These are phyloP conservation scores for Trichocladium uniseriatum DNA, from an alignment of 495 filamentous ascomycete genomes.

Conservation along the genomic window DNA sequence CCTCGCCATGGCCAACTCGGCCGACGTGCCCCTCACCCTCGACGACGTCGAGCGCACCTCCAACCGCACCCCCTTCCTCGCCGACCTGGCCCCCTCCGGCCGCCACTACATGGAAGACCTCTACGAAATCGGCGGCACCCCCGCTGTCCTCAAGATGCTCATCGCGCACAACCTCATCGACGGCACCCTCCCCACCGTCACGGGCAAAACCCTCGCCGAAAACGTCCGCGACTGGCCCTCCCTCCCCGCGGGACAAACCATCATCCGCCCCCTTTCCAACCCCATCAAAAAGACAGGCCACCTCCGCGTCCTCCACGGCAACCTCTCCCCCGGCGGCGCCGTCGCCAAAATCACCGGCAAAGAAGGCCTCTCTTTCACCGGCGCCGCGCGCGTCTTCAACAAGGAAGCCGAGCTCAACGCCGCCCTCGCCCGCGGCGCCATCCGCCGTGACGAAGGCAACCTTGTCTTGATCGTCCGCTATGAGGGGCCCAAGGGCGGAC, in stretches of 20 bases:
- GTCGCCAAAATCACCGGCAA: constrained; percentile 98
- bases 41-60: constrained; percentile 85
- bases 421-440: constrained; percentile 60
- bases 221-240: constrained; percentile 78
- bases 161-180: constrained; percentile 75
- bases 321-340: constrained; percentile 82
- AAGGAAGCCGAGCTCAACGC: constrained; percentile 73
- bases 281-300: constrained; percentile 88
- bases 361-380: constrained; percentile 75
- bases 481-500: constrained; percentile 90
- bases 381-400: constrained; percentile 80
- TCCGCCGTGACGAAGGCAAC: constrained; percentile 58
- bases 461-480: constrained; percentile 91
- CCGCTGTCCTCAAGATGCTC: constrained; percentile 84
- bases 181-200: constrained; percentile 81
- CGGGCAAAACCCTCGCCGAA: constrained; percentile 79
- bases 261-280: constrained; percentile 71
- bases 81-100: constrained; percentile 83
- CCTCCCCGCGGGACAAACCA: constrained; percentile 68
- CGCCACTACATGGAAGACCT: constrained; percentile 91
- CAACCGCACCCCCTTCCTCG: constrained; percentile 85
- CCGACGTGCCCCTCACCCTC: constrained; percentile 70
- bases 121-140: constrained; percentile 87
- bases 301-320: constrained; percentile 80
- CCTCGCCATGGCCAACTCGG: constrained; percentile 88